Conservation (phyloP, 805 yeast genomes). For the Myxozyma neotropica region DNA sequence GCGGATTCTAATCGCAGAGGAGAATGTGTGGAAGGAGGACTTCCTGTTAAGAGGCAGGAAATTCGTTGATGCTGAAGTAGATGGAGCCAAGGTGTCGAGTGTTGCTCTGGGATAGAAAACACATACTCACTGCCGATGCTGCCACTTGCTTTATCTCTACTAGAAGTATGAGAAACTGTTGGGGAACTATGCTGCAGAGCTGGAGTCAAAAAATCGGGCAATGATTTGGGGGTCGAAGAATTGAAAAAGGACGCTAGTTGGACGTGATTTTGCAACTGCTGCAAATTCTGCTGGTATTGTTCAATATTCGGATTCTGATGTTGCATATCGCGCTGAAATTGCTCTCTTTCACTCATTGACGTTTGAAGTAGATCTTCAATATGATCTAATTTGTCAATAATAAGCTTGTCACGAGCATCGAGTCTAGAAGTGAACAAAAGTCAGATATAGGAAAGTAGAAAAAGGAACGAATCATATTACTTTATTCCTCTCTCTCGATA, state of each 20-base stretch:
- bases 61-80: constrained; percentile 10
- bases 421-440: constrained; percentile 7
- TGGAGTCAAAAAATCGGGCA: neutral
- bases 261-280: neutral
- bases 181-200: constrained; percentile 8
- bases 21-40: neutral
- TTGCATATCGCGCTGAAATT: neutral
- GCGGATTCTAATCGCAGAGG: constrained; percentile 14
- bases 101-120: constrained; percentile 27
- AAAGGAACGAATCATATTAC: neutral
- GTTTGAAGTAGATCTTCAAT: constrained; percentile 15
- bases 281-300: neutral
- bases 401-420: constrained; percentile 22
- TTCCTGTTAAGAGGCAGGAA: constrained; percentile 6
- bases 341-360: neutral
- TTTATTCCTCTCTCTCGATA: constrained; percentile 23
- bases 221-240: neutral
- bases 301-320: too few relatives aligned
- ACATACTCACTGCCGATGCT: constrained; percentile 7
- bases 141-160: neutral
- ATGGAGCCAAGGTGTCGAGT: constrained; percentile 27
- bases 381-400: constrained; percentile 17
- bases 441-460: neutral
- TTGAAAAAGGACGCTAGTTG: neutral
- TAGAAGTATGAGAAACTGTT: neutral